Conservation (phyloP, 2,329 filamentous ascomycete genomes). For the Magnaporthiopsis rhizophila region DNA sequence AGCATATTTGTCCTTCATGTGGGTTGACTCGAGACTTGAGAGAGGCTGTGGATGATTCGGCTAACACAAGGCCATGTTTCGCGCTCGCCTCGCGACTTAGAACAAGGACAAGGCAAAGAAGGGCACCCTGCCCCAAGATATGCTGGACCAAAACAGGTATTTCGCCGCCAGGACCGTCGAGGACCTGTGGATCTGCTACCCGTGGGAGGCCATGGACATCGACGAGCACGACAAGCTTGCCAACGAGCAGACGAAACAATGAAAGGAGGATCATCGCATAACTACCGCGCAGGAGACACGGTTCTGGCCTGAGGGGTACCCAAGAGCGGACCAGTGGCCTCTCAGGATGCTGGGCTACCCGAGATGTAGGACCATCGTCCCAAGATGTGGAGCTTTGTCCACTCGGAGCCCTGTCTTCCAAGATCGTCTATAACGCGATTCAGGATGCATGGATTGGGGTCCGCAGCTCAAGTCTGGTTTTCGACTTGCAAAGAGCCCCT, state of each 20-base stretch:
- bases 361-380: neutral
- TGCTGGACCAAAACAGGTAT: conserved; percentile 68
- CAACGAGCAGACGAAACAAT: conserved; percentile 26
- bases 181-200: conserved; percentile 99
- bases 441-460: neutral
- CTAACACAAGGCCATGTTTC: conserved; percentile 6
- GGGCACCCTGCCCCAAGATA: conserved; percentile 69
- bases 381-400: neutral
- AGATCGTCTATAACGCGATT: neutral
- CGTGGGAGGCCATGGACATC: conserved; percentile 93
- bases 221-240: conserved; percentile 80
- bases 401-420: too few species aligned
- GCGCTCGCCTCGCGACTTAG: conserved; percentile 30
- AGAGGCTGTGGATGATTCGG: neutral
- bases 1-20: conserved; percentile 93
- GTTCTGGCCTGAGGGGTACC: neutral
- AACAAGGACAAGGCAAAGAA: conserved; percentile 99
- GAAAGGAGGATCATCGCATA: neutral
- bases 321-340: neutral
- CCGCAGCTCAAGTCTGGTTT: neutral
- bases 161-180: conserved; percentile 76
- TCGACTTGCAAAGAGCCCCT: neutral
- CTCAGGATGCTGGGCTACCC: neutral
- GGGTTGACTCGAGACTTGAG: conserved; percentile 25
- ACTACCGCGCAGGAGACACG: neutral